Evolutionary conservation across 2,329 filamentous ascomycete genomes (phyloP).

Genomic region (Epichloe sp.): DNA sequence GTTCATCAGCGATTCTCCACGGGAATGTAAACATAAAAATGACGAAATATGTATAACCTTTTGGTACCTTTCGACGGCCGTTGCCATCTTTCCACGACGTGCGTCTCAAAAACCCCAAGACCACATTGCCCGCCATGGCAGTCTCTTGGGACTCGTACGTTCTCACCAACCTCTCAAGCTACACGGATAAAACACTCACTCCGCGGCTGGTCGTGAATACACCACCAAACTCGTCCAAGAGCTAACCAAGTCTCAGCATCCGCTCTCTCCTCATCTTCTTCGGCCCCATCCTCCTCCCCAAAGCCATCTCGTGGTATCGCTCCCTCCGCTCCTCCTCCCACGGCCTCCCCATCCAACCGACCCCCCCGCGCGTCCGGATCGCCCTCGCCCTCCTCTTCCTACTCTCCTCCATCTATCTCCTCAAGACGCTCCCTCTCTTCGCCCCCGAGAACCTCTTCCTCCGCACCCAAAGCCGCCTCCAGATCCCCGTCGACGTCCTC

Average conservation of each 20-base stretch:
- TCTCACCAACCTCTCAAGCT: neutral
- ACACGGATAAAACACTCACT: neutral
- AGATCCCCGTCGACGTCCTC: constrained; percentile 72
- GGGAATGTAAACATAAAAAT: too few relatives aligned
- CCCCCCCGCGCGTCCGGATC: constrained; percentile 36
- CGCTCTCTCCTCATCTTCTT: constrained; percentile 48
- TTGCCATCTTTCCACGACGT: neutral
- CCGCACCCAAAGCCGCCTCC: constrained; percentile 65
- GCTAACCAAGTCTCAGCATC: constrained; percentile 19
- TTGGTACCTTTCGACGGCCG: neutral
- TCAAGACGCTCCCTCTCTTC: constrained; percentile 53
- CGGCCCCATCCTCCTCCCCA: constrained; percentile 59
- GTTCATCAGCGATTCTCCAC: too few relatives aligned
- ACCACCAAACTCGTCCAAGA: neutral
- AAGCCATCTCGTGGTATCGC: constrained; percentile 51
- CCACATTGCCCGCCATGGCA: constrained; percentile 5
- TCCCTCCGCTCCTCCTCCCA: constrained; percentile 33
- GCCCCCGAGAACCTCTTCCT: constrained; percentile 72
- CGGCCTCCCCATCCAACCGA: constrained; percentile 38
- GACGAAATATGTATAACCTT: too few relatives aligned
- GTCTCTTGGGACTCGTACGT: constrained; percentile 9
- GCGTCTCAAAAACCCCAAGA: neutral
- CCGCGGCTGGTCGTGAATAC: neutral
- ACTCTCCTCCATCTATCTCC: constrained; percentile 29
- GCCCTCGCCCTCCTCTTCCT: constrained; percentile 47